Percentiles rank a stretch among this genome's conserved stretches.
These are phyloP conservation scores for Echinosophora koreensis DNA, from an alignment of 306 rosid genomes.

Conservation along the genomic window DNA sequence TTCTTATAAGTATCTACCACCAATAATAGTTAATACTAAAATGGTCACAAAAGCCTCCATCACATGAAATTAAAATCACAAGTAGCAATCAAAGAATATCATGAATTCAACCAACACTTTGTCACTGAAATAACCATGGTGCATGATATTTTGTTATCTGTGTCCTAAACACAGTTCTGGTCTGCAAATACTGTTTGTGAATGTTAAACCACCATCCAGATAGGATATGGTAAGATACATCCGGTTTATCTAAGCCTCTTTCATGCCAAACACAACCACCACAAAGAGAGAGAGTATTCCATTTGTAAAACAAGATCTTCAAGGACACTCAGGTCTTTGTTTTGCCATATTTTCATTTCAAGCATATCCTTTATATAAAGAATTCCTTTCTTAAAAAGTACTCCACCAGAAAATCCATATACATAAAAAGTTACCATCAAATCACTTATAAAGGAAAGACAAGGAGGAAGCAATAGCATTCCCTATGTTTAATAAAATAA, in stretches of 20 bases:
- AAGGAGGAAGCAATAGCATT: slow-evolving; percentile 16
- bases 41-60: slow-evolving; percentile 19
- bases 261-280: neutral
- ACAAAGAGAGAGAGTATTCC: slow-evolving; percentile 23
- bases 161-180: neutral
- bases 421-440: slow-evolving; percentile 28
- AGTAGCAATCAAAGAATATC: slow-evolving; percentile 1
- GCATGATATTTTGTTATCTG: slow-evolving; percentile 17
- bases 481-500: neutral
- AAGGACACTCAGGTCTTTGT: slow-evolving; percentile 19
- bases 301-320: slow-evolving; percentile 40
- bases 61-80: slow-evolving; percentile 36
- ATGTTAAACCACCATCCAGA: neutral
- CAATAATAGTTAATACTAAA: slow-evolving; percentile 12
- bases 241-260: slow-evolving; percentile 17
- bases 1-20: slow-evolving; percentile 7
- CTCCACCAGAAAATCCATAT: slow-evolving; percentile 24
- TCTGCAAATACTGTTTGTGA: slow-evolving; percentile 2
- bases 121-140: slow-evolving; percentile 2
- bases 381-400: slow-evolving; percentile 32
- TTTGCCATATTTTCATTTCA: slow-evolving; percentile 29
- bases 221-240: slow-evolving; percentile 12
- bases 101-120: slow-evolving; percentile 28
- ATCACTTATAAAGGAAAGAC: neutral
- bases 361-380: neutral